phyloP scores from a whole-genome alignment of 1,139 yeast species.

The Lodderomyces orthopsilosis region DNA sequence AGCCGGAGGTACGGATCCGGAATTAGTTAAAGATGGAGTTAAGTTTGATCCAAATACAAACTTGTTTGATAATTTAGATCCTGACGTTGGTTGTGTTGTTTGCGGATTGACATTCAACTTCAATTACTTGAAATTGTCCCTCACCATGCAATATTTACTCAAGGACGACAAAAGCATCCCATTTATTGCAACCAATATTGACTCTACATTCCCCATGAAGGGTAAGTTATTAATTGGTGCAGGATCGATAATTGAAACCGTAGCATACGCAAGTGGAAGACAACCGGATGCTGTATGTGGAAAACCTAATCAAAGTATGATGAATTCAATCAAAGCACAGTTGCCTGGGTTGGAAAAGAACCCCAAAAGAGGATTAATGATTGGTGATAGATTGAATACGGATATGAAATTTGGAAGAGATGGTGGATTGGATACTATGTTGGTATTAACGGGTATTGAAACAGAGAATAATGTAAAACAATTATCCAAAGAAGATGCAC shows the following conservation, averaged over 20 bases:
- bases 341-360: constrained; percentile 47
- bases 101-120: constrained; percentile 79
- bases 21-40: constrained; percentile 28
- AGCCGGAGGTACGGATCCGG: constrained; percentile 41
- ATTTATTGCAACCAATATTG: constrained; percentile 93
- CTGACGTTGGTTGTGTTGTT: constrained; percentile 79
- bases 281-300: constrained; percentile 72
- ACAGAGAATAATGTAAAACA: constrained; percentile 56
- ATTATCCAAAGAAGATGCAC: constrained; percentile 45
- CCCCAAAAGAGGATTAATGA: constrained; percentile 75
- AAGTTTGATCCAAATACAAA: constrained; percentile 34
- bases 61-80: constrained; percentile 51
- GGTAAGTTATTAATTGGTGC: constrained; percentile 91
- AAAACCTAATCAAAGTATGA: constrained; percentile 86
- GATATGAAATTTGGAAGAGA: constrained; percentile 89
- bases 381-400: constrained; percentile 93
- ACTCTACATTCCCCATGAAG: constrained; percentile 88
- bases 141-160: constrained; percentile 74
- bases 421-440: constrained; percentile 78
- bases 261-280: constrained; percentile 75
- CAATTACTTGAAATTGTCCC: constrained; percentile 78
- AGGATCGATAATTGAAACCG: constrained; percentile 82
- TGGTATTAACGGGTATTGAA: constrained; percentile 90
- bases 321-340: constrained; percentile 81
- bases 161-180: constrained; percentile 60